Percentiles rank a stretch among this genome's conserved stretches.
Conservation (phyloP, 148 eudicot species). For the Cornus kousa region DNA sequence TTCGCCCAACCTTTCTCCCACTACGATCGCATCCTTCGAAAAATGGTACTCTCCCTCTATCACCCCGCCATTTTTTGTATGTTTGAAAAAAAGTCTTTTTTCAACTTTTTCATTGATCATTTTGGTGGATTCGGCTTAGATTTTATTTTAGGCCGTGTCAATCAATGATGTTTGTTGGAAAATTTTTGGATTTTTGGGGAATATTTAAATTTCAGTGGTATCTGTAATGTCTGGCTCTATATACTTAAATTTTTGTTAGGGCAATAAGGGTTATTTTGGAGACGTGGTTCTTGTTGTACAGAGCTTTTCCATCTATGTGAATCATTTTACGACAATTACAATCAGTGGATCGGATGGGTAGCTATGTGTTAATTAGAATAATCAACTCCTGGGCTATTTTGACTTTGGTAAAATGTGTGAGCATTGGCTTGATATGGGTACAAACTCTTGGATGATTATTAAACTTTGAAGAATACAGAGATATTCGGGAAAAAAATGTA, state of each 20-base stretch:
- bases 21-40: slow-evolving; percentile 86
- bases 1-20: slow-evolving; percentile 88
- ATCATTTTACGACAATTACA: no score
- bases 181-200: not conserved
- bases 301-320: no score
- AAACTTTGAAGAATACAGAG: not conserved
- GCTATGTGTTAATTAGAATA: not conserved
- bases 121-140: not conserved
- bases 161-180: not conserved
- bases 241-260: no score
- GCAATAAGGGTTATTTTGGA: not conserved
- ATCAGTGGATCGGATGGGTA: not conserved
- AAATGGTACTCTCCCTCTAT: slow-evolving; percentile 45
- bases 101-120: no score
- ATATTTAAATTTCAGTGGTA: no score
- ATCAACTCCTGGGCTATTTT: not conserved
- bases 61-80: not conserved
- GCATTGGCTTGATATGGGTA: not conserved
- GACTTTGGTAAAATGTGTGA: not conserved
- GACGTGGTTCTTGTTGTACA: no score
- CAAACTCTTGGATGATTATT: not conserved
- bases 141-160: not conserved
- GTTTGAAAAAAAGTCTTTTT: no score
- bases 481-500: no score
- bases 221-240: no score